Percentiles rank a stretch among this genome's conserved stretches.
phyloP scores from a whole-genome alignment of 108 stramenopile genomes.

The Skeletonema costatum region DNA sequence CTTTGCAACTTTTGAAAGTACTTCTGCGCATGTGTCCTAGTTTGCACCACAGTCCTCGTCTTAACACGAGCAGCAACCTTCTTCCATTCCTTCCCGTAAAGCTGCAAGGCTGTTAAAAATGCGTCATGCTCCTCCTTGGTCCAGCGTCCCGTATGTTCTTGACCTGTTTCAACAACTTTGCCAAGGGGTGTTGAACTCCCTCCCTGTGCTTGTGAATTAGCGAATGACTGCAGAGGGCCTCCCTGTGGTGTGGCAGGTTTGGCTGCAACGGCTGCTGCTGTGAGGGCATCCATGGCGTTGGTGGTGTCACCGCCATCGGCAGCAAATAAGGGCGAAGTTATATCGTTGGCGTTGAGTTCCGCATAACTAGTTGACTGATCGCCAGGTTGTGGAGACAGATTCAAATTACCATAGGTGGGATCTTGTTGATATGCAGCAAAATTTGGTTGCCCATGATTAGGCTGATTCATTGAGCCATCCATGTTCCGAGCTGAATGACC shows the following conservation, averaged over 20 bases:
- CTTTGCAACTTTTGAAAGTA: constrained; percentile 98
- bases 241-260: constrained; percentile 1
- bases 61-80: constrained; percentile 90
- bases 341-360: not conserved
- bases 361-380: not conserved
- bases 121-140: constrained; percentile 91
- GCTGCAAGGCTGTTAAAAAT: constrained; percentile 86
- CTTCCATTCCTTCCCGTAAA: constrained; percentile 97
- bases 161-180: constrained; percentile 74
- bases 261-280: constrained; percentile 3
- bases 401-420: not conserved
- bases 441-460: not conserved
- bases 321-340: not conserved
- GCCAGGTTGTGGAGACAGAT: not conserved
- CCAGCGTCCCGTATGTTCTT: constrained; percentile 88
- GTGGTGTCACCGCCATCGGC: not conserved
- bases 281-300: constrained; percentile 10
- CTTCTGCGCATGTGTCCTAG: constrained; percentile 98
- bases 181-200: constrained; percentile 39
- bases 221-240: not conserved
- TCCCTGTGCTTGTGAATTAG: not conserved
- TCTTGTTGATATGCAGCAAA: not conserved
- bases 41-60: constrained; percentile 97
- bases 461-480: constrained; percentile 4
- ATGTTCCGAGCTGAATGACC: not conserved